Percentiles rank a stretch among this genome's conserved stretches.
Conservation (phyloP, 192 early-diverging fungal genomes). For the Coemansia sp. region DNA sequence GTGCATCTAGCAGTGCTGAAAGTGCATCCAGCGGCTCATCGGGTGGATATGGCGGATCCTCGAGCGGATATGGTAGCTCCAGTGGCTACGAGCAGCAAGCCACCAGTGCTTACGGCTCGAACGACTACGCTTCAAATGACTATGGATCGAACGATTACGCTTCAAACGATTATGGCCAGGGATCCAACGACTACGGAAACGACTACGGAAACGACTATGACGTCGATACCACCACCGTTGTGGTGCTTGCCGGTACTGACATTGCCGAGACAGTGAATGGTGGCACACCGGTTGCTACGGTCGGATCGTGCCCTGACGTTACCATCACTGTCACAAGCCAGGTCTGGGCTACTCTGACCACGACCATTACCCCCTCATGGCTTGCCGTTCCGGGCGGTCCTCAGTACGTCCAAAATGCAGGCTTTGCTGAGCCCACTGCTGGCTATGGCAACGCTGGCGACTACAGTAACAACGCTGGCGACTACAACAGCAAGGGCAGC, state of each 20-base stretch:
- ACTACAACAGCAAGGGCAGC: not conserved
- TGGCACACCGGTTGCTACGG: constrained; percentile 36
- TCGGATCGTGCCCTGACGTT: constrained; percentile 39
- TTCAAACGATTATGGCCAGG: constrained; percentile 11
- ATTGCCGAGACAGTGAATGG: constrained; percentile 30
- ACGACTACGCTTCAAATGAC: constrained; percentile 1
- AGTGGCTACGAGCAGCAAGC: too few relatives aligned
- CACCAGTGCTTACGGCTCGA: not conserved
- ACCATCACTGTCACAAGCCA: constrained; percentile 47
- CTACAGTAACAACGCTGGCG: constrained; percentile 3
- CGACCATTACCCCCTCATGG: constrained; percentile 40
- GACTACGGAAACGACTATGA: constrained; percentile 5
- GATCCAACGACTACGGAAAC: constrained; percentile 10
- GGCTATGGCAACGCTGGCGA: not conserved
- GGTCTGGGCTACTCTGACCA: constrained; percentile 34
- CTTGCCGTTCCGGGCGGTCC: constrained; percentile 22
- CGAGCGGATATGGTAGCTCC: not conserved
- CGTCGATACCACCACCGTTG: constrained; percentile 27
- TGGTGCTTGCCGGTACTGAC: constrained; percentile 36
- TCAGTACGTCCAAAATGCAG: constrained; percentile 5
- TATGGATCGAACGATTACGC: constrained; percentile 8
- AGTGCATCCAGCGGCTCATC: not conserved
- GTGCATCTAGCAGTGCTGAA: too few relatives aligned
- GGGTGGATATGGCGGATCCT: not conserved
- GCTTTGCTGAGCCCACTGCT: not conserved